Evolutionary conservation across 768 basidiomycete genomes (phyloP).

Genomic region (Lentinula raphanica): DNA sequence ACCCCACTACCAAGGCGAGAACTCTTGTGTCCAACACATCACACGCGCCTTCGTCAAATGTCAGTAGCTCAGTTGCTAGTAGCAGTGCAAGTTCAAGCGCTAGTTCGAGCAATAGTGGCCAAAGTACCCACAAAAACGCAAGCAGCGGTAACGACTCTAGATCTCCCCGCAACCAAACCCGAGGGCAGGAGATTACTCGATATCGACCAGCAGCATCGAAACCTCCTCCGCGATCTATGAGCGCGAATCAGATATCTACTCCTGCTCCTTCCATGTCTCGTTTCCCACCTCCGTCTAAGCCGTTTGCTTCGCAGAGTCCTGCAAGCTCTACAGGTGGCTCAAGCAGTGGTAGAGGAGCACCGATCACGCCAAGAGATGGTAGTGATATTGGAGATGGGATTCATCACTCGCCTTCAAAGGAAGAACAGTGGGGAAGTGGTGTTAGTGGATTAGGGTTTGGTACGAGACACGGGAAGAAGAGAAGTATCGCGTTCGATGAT

Average conservation of each 20-base stretch:
- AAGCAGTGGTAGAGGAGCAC: constrained; percentile 62
- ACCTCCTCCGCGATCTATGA: neutral
- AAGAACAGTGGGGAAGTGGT: constrained; percentile 26
- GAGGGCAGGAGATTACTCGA: neutral
- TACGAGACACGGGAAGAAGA: constrained; percentile 31
- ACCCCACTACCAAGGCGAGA: neutral
- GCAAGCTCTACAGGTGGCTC: constrained; percentile 85
- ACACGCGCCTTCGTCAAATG: neutral
- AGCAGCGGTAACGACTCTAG: neutral
- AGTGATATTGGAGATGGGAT: constrained; percentile 47
- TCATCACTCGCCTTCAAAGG: constrained; percentile 13
- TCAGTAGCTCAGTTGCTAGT: neutral
- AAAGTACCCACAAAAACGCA: no score
- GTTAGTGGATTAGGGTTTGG: constrained; percentile 28
- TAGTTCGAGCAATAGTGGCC: neutral
- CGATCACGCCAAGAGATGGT: constrained; percentile 74
- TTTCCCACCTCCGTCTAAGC: constrained; percentile 34
- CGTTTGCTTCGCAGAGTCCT: constrained; percentile 67
- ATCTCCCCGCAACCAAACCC: no score
- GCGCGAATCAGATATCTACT: neutral
- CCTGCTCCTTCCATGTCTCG: neutral
- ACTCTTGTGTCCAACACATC: neutral
- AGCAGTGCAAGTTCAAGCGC: neutral
- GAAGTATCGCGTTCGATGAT: constrained; percentile 71
- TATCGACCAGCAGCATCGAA: neutral